Base-by-base conservation (phyloP, 805 yeast species). In the Ogataea saltuana region DNA sequence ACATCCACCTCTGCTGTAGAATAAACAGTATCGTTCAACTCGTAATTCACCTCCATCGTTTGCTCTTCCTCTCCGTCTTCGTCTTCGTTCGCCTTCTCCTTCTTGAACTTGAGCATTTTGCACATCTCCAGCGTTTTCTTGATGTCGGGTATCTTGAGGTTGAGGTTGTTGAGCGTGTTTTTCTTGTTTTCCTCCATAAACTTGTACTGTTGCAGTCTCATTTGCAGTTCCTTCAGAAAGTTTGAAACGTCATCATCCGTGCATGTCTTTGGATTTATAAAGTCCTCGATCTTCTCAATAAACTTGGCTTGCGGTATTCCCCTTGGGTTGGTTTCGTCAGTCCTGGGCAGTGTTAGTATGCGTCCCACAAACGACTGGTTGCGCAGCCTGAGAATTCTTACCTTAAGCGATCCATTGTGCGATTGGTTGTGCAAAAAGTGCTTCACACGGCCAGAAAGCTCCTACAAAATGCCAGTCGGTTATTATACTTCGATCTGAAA, bases 291-390 rank as follows among this genome's bases (percentile, higher is more conserved):
- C 44, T 80, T 79, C 49, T 85, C 95, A 40, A 93, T 81, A 64
- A 93, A 93, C 30, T 95, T 96, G 1, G 99, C 99, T 59, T 87
- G 85, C 6, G 99, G 99, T 44, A 93, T 93, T 3, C 99, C 99
- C 51, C 98, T 76, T 8, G 97, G 93, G 59, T 93, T 93, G 18
- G 81, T 68, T 38, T 78, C 74, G 2, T 74, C 75, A 11, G 83
- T 74, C 55, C 83, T 80, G 45, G 48, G 29, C 26, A n/a, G 20
- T 17, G 41, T 35, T 34, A 32, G 41, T 23, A 38, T n/a, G n/a
- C n/a, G n/a, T n/a, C n/a, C n/a, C n/a, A n/a, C n/a, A n/a, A n/a
- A n/a, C n/a, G n/a, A n/a, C n/a, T n/a, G n/a, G n/a, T n/a, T n/a
- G n/a, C n/a, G n/a, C n/a, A n/a, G n/a, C n/a, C n/a, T n/a, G n/a